Conservation (phyloP, 306 rosid genomes). For the Medicago ruthenica region DNA sequence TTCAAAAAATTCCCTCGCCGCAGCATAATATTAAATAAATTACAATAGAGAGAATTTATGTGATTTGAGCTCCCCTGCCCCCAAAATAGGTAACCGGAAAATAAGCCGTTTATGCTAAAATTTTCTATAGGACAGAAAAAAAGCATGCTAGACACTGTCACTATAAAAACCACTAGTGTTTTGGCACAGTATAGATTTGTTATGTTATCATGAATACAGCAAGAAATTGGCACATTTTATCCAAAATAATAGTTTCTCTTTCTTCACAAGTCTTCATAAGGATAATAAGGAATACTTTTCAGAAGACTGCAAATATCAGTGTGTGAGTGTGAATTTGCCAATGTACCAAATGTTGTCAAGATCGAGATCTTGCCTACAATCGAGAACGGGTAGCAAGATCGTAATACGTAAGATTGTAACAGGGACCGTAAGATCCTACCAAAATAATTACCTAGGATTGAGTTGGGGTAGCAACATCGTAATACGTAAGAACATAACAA, state of each 20-base stretch:
- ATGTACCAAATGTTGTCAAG: too few relatives aligned
- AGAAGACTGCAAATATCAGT: background rate
- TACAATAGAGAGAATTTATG: background rate
- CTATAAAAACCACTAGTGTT: slow-evolving; percentile 12
- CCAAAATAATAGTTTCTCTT: slow-evolving; percentile 10
- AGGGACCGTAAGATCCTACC: background rate
- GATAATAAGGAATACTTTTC: background rate
- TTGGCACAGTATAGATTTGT: background rate
- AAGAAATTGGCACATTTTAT: slow-evolving; percentile 5
- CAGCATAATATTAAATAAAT: slow-evolving; percentile 1
- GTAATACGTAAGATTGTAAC: background rate
- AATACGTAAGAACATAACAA: background rate
- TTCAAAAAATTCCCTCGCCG: background rate
- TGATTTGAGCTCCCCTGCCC: background rate
- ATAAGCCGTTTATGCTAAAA: background rate
- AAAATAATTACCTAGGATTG: background rate
- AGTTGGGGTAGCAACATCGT: background rate
- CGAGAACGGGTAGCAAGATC: background rate
- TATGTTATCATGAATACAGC: background rate
- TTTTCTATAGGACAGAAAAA: background rate
- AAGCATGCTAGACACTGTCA: slow-evolving; percentile 16
- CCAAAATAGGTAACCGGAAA: slow-evolving; percentile 3
- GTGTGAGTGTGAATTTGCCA: too few relatives aligned
- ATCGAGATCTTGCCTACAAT: background rate
- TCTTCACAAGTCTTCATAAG: slow-evolving; percentile 15